Evolutionary conservation across 306 rosid genomes (phyloP).

Genomic region (Trichosanthes truncata): DNA sequence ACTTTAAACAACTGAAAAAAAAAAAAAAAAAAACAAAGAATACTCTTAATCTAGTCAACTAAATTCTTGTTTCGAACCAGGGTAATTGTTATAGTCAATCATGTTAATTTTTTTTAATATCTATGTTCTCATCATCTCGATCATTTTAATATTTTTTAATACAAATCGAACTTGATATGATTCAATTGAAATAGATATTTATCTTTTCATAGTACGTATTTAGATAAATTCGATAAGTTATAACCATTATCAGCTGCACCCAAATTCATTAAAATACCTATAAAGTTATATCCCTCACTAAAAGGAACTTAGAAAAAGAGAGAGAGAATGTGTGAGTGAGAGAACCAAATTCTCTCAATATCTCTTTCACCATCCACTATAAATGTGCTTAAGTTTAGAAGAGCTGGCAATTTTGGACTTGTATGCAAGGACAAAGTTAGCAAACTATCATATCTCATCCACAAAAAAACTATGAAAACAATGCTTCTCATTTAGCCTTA

Average conservation of each 20-base stretch:
- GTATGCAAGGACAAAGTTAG: background rate
- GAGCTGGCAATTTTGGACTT: slow-evolving; percentile 13
- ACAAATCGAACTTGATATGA: background rate
- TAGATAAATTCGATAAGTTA: background rate
- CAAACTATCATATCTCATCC: background rate
- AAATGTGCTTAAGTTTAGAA: background rate
- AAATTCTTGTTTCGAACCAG: background rate
- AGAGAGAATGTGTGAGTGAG: background rate
- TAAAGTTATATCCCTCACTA: background rate
- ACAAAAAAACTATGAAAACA: background rate
- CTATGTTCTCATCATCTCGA: background rate
- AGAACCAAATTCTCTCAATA: background rate
- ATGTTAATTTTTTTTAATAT: background rate
- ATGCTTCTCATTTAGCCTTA: background rate
- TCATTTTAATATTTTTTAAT: background rate
- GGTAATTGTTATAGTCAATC: background rate
- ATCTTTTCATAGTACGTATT: no score
- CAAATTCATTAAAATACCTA: background rate
- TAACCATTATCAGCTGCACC: background rate
- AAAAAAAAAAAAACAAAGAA: no score
- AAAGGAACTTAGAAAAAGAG: background rate
- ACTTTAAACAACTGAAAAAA: background rate
- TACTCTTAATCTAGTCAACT: background rate
- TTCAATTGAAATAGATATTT: no score
- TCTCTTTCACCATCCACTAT: slow-evolving; percentile 3